phyloP scores from a whole-genome alignment of 1,139 yeast genomes.

The Starmera stellimalicola region DNA sequence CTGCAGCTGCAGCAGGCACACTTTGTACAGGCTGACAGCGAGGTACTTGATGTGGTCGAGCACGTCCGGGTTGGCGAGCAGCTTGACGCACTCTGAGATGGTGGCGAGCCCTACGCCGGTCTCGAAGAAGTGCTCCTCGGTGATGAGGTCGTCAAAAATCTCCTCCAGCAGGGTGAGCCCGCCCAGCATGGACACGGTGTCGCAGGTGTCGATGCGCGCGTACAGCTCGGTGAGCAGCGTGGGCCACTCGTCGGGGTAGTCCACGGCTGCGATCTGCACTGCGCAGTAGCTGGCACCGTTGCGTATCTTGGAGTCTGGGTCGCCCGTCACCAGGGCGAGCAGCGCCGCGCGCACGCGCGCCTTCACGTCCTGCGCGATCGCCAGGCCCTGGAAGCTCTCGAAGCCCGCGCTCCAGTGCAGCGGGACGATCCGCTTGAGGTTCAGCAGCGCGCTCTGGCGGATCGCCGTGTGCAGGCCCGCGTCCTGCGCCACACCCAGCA shows the following conservation, averaged over 20 bases:
- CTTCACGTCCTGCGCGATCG: constrained; percentile 47
- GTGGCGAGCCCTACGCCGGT: constrained; percentile 55
- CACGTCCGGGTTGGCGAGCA: constrained; percentile 27
- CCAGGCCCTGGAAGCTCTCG: constrained; percentile 63
- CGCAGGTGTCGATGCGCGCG: constrained; percentile 27
- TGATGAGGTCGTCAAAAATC: constrained; percentile 73
- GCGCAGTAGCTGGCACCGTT: constrained; percentile 65
- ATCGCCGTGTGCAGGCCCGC: constrained; percentile 9
- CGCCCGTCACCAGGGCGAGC: constrained; percentile 40
- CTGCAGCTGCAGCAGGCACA: constrained; percentile 42
- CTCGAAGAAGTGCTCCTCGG: constrained; percentile 80
- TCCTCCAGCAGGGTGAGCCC: constrained; percentile 68
- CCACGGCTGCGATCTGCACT: constrained; percentile 80
- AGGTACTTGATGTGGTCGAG: constrained; percentile 35
- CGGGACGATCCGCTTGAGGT: constrained; percentile 62
- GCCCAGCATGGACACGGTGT: constrained; percentile 39
- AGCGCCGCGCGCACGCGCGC: constrained; percentile 38
- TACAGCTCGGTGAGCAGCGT: constrained; percentile 44
- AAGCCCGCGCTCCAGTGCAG: constrained; percentile 82
- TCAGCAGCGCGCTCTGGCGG: constrained; percentile 62
- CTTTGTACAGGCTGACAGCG: constrained; percentile 43
- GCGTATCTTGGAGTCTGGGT: constrained; percentile 51
- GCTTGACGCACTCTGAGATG: constrained; percentile 34
- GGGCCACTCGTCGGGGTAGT: constrained; percentile 97
- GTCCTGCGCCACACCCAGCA: constrained; percentile 20